Base-by-base conservation (phyloP, 2,329 filamentous ascomycete species). In the Diaporthe helianthi region DNA sequence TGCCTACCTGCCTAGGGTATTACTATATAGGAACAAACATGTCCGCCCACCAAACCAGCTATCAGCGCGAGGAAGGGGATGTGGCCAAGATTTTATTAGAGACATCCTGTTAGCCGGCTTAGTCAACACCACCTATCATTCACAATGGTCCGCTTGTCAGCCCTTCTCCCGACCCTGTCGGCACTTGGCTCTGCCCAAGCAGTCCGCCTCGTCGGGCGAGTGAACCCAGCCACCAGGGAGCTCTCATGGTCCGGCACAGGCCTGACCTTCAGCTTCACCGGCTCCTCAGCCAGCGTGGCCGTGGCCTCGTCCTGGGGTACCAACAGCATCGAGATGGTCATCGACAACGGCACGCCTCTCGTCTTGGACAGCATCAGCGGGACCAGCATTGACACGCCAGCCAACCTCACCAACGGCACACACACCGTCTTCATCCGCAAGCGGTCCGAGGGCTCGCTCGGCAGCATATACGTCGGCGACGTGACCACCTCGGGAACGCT, bases 241-340 rank as follows among this genome's bases (percentile, higher is more conserved):
- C 75, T 83, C 24, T 82, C 79, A n/a, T 83, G 81, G 82, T 79
- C 82, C 0, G 80, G 79, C 51, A 82, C 81, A 1, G 82, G 82
- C 19, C 74, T 83, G 2, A 75, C 78, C 0, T 83, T 83, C 68
- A 76, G 75, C 1, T 83, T 83, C 71, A 78, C 74, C 13, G 81
- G 82, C 52, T 80, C 79, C 4, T 76, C 78, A 0, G 81, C 80
- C 13, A 78, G 74, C 44, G 79, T 83, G 58, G 71, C 76, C 12
- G 71, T 81, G 36, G 72, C 74, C 1, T 73, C 78, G 8, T 73
- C 75, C 9, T 71, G 72, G 29, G 80, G 80, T 51, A 73, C 73
- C 44, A 78, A 78, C 70, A 79, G 77, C 70, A 74, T 77, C 24
- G 75, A 79, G 52, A 71, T 82, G 47, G 72, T 75, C 61, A 72